These are phyloP conservation scores for Thelephora ganbajun DNA, from an alignment of 768 basidiomycete species.

Conservation along the genomic window DNA sequence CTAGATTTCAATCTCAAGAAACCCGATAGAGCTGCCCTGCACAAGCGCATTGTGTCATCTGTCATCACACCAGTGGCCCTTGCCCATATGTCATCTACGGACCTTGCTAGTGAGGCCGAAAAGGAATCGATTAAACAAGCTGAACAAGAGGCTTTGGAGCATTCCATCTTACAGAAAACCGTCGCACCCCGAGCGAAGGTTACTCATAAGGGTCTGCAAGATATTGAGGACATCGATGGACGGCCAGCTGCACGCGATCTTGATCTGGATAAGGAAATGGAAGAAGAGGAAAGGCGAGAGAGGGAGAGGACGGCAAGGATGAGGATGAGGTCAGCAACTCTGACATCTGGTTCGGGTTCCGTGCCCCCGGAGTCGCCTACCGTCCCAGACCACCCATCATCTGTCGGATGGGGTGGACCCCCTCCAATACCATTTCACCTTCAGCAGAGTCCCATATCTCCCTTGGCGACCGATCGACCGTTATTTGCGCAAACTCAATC, in stretches of 20 bases:
- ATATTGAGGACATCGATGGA: constrained; percentile 70
- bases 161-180: constrained; percentile 70
- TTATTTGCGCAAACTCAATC: constrained; percentile 21
- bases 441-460: constrained; percentile 14
- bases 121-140: constrained; percentile 72
- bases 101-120: constrained; percentile 77
- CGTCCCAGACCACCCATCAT: constrained; percentile 19
- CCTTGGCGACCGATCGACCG: constrained; percentile 15
- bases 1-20: constrained; percentile 81
- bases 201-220: constrained; percentile 86
- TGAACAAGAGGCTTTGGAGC: constrained; percentile 70
- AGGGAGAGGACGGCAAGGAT: constrained; percentile 54
- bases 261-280: constrained; percentile 45
- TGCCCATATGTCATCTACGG: constrained; percentile 76
- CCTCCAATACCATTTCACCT: constrained; percentile 39
- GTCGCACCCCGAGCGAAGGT: constrained; percentile 62
- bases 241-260: constrained; percentile 27
- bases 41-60: constrained; percentile 60
- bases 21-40: constrained; percentile 64
- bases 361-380: constrained; percentile 63
- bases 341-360: constrained; percentile 33
- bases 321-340: constrained; percentile 24
- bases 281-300: constrained; percentile 46
- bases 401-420: constrained; percentile 44
- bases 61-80: constrained; percentile 59